Base-by-base conservation (phyloP, 2,329 filamentous ascomycete species). In the Talaromyces sp. region DNA sequence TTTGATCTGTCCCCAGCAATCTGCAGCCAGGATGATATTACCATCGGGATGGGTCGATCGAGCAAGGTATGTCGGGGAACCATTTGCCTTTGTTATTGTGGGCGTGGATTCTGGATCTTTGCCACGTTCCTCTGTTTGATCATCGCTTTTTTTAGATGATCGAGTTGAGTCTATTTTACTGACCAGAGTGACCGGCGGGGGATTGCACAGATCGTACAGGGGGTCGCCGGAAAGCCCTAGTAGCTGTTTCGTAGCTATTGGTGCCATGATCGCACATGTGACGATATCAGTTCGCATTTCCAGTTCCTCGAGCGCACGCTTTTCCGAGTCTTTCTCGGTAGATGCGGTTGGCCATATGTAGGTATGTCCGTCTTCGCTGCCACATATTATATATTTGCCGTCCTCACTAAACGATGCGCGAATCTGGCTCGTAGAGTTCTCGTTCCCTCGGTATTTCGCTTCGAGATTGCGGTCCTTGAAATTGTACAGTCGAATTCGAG, bases 201-300 rank as follows among this genome's bases (percentile, higher is more conserved):
- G 95, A 71, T 98, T 98, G 82, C 95, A 98, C 1, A 98, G 84
- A 71, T 97, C 93, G 75, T 93, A 99, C n/a, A 99, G 86, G 1
- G 95, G 93, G 74, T 99, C 93, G 63, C 92, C 91, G 0, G 93
- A 96, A 15, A 86, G 85, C 60, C 90, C 89, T 0, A 99, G 84
- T 2, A 95, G 82, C 72, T 91, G 89, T 65, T 91, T 87, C 11
- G 92, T 93, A 71, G 87, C 87, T 0, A 86, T 86, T 0, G 95
- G 94, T 0, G 94, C 94, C 73, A 97, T 89, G 3, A 95, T 80
- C 1, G 94, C 92, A n/a, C 89, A 90, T 0, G 94, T 98, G 3
- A 97, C 93, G 66, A 96, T 91, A 25, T 91, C 89, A 0, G 90
- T 87, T 74, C 97, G 93, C 0, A 94, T 93, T 72, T 97, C 93